These are phyloP conservation scores for Aspergillus funiculosus DNA, from an alignment of 495 filamentous ascomycete genomes.

Conservation along the genomic window DNA sequence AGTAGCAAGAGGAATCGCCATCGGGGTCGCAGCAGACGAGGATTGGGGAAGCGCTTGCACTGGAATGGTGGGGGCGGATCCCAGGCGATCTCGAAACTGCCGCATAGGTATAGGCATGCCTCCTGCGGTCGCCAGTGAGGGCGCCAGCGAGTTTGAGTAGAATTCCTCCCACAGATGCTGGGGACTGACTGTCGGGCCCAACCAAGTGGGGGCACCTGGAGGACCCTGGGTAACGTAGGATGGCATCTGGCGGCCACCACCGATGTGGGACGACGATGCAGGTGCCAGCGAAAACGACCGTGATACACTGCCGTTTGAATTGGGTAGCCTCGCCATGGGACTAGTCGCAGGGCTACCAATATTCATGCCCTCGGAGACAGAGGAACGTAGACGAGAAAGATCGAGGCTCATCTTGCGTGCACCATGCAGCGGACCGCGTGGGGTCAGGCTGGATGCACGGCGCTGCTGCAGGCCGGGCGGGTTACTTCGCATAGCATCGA, in stretches of 20 bases:
- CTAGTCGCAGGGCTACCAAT: slow-evolving; percentile 23
- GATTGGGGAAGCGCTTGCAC: slow-evolving; percentile 21
- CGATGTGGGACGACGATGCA: slow-evolving; percentile 9
- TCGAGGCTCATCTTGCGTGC: slow-evolving; percentile 42
- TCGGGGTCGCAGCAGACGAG: slow-evolving; percentile 19
- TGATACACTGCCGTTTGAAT: slow-evolving; percentile 25
- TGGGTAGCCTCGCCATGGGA: slow-evolving; percentile 20
- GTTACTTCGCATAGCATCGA: slow-evolving; percentile 28
- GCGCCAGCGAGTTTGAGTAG: slow-evolving; percentile 19
- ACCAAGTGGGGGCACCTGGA: slow-evolving; percentile 16
- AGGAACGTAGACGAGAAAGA: slow-evolving; percentile 30
- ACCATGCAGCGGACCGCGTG: slow-evolving; percentile 27
- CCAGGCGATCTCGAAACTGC: slow-evolving; percentile 38
- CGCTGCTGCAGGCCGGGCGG: slow-evolving; percentile 22
- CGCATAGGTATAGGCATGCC: slow-evolving; percentile 25
- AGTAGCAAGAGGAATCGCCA: not conserved
- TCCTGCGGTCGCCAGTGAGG: slow-evolving; percentile 19
- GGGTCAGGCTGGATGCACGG: slow-evolving; percentile 23
- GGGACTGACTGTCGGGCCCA: slow-evolving; percentile 5
- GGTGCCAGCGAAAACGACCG: slow-evolving; percentile 21
- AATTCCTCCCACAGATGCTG: slow-evolving; percentile 23
- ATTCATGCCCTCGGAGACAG: slow-evolving; percentile 27
- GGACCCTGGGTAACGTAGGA: slow-evolving; percentile 24
- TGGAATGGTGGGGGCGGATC: slow-evolving; percentile 36
- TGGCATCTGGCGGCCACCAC: slow-evolving; percentile 30